phyloP scores from a whole-genome alignment of 352 stramenopile genomes.

The Phytophthora chlamydospora region DNA sequence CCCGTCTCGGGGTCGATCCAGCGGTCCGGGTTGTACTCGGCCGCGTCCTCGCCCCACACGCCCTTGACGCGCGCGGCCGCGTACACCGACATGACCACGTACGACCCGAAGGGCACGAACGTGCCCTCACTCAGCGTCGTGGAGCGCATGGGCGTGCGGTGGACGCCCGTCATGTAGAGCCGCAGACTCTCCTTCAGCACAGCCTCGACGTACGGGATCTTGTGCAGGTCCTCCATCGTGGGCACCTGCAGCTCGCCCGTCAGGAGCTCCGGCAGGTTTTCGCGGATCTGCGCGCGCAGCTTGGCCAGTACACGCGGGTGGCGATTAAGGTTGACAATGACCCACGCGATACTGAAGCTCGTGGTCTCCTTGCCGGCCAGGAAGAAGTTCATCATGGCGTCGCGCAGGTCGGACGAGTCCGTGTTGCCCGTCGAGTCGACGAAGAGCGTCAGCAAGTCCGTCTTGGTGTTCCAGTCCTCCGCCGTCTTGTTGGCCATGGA shows the following conservation, averaged over 20 bases:
- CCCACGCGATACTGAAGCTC: slow-evolving; percentile 57
- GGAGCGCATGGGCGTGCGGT: slow-evolving; percentile 44
- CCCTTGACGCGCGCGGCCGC: slow-evolving; percentile 47
- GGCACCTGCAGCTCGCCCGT: slow-evolving; percentile 37
- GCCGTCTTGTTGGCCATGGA: slow-evolving; percentile 39
- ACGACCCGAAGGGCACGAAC: slow-evolving; percentile 48
- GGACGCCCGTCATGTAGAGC: slow-evolving; percentile 56
- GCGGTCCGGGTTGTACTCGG: slow-evolving; percentile 49
- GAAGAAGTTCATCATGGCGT: slow-evolving; percentile 75
- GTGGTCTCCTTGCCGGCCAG: slow-evolving; percentile 70
- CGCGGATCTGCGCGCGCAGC: slow-evolving; percentile 42
- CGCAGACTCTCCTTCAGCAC: slow-evolving; percentile 70
- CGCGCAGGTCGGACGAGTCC: slow-evolving; percentile 47
- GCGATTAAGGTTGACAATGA: slow-evolving; percentile 63
- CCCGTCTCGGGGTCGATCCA: slow-evolving; percentile 51
- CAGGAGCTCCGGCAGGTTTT: slow-evolving; percentile 40
- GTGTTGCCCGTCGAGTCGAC: slow-evolving; percentile 44
- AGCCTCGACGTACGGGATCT: slow-evolving; percentile 68
- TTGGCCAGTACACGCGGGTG: slow-evolving; percentile 53
- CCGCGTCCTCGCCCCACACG: slow-evolving; percentile 63
- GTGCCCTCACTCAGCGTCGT: slow-evolving; percentile 69
- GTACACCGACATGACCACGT: slow-evolving; percentile 59
- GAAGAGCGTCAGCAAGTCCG: slow-evolving; percentile 53
- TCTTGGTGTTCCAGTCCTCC: slow-evolving; percentile 33
- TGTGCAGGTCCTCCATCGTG: slow-evolving; percentile 54